Evolutionary conservation across 768 basidiomycete genomes (phyloP), one percentile per base, ranked within the genome.

Genomic region (Termitomyces sp.): DNA sequence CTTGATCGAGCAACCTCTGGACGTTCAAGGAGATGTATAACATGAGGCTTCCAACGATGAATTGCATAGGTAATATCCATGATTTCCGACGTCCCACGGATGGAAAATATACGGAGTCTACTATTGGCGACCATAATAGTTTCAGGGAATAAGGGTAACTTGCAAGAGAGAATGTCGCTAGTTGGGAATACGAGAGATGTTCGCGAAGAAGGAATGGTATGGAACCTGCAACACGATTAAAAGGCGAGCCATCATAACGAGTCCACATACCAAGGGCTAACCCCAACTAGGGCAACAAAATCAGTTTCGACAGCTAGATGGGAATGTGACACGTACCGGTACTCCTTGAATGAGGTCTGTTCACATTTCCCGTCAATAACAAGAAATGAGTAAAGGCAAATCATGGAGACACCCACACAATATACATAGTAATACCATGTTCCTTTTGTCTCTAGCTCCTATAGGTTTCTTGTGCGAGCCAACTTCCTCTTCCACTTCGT

Each of bases 61-160:
- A 68, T 69, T 99, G 97, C 80, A 99, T 97, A 43, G 97, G 97
- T 59, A 98, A 88, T 63, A 99, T 98, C 97, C 97, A 99, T 59
- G 92, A 94, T 72, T 98, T 99, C 61, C 97, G 80, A 49, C 97
- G 86, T n/a, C 97, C 97, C 59, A 95, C 62, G 41, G 83, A 86
- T 37, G 83, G 73, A 64, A 88, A 76, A 70, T 89, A 99, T 61
- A 89, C 76, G 2, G 96, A 91, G 67, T 99, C 97, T 54, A 99
- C 93, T 59, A 99, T 88, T 51, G 97, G 97, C 7, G 94, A 96
- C 95, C 96, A 98, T 61, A 98, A 71, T 59, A 99, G 72, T 74
- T 99, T 99, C 65, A 99, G 83, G 21, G 94, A 97, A 75, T 98
- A 99, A 5, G 94, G 94, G 72, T 95, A 96, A 65, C 86, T 89